phyloP scores from a whole-genome alignment of 345 rosid species.

The Combretum micranthum region DNA sequence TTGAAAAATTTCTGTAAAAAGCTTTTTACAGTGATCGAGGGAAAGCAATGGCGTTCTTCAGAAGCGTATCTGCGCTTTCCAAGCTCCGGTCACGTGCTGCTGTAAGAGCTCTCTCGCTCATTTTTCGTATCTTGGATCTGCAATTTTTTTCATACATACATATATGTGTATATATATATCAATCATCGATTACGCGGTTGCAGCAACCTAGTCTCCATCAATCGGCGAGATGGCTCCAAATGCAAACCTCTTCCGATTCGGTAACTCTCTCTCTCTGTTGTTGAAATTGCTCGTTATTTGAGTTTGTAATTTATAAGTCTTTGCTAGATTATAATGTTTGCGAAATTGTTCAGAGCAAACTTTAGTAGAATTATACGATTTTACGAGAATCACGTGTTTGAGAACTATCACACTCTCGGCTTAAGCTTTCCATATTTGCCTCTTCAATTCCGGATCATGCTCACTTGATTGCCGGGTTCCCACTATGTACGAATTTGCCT shows the following conservation, averaged over 20 bases:
- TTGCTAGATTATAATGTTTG: background rate
- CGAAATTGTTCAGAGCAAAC: background rate
- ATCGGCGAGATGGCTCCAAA: constrained; percentile 87
- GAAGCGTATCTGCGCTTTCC: constrained; percentile 52
- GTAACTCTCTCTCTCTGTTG: constrained; percentile 24
- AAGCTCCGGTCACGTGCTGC: constrained; percentile 59
- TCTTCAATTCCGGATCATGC: too few species aligned
- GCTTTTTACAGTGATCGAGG: too few species aligned
- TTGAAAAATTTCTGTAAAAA: too few species aligned
- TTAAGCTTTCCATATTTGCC: too few species aligned
- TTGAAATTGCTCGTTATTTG: background rate
- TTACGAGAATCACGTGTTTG: too few species aligned
- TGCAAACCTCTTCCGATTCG: constrained; percentile 60
- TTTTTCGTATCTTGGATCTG: background rate
- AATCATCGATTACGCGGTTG: constrained; percentile 2
- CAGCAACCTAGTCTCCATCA: constrained; percentile 54
- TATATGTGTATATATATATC: background rate
- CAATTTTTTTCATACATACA: background rate
- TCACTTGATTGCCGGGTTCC: too few species aligned
- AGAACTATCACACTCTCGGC: too few species aligned
- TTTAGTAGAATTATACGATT: too few species aligned
- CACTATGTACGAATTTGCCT: too few species aligned
- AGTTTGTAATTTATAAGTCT: background rate
- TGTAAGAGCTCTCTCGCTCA: background rate
- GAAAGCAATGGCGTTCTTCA: constrained; percentile 54